Base-by-base conservation (phyloP, 768 basidiomycete species). In the Hebeloma cylindrosporum region DNA sequence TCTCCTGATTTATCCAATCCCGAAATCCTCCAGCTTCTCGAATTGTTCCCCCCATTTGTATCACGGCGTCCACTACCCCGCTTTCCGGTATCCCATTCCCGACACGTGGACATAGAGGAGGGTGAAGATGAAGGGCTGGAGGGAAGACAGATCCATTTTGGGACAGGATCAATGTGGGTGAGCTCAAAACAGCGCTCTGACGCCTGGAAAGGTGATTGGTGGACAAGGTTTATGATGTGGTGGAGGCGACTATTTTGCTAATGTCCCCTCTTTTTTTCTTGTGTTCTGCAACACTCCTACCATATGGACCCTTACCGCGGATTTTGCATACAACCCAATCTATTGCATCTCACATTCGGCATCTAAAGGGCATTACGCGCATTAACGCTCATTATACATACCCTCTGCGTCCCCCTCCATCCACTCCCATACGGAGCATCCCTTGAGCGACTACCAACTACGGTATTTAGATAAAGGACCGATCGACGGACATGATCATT, bases 91-190 rank as follows among this genome's bases (percentile, higher is more conserved):
- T 46, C 64, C 14, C 47, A 57, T 52, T 45, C 64, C 48, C 72
- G 74, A 30, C 66, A 61, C 34, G 52, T 69, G 22, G 88, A 90
- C 59, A 66, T 87, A 25, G 88, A 90, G 62, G 84, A 85, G 59
- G 87, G 80, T 18, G 78, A 78, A 43, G 78, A 79, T 37, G 74
- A 77, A 34, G 67, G 72, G 27, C 68, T 61, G 13, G 79, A 80
- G 52, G 72, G 71, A 48, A 77, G 75, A 43, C 75, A 76, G 26
- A 74, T 92, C 46, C 77, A 75, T 22, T 80, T 81, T 60, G 91
- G 91, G 14, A 93, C 91, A n/a, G 91, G 91, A 6, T 70, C 75
- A 35, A 85, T 94, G 78, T 89, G 86, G 83, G 66, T 89, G 21
- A 82, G 88, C 43, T 59, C 72, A 16, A 79, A 75, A 55, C 59